Evolutionary conservation across 2,329 filamentous ascomycete genomes (phyloP).

Genomic region (Zymoseptoria pseudotritici): DNA sequence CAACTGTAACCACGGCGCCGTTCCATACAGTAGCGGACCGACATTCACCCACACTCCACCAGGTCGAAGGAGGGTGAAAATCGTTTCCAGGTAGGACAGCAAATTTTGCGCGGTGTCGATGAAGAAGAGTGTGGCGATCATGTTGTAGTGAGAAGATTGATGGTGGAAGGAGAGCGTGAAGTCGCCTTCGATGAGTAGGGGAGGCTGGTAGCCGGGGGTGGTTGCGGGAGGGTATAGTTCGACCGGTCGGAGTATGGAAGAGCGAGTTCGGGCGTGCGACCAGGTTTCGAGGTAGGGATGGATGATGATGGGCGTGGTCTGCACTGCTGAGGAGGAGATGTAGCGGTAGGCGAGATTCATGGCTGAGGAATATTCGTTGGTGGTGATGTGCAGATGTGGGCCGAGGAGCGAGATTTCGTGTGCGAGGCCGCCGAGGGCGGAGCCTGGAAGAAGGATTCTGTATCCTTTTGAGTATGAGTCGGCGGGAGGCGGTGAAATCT

Average conservation of each 20-base stretch:
- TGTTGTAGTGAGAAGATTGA: slow-evolving; percentile 55
- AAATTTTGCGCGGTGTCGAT: slow-evolving; percentile 90
- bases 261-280: slow-evolving; percentile 62
- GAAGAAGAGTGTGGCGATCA: slow-evolving; percentile 83
- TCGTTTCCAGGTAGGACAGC: slow-evolving; percentile 76
- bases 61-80: slow-evolving; percentile 64
- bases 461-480: not conserved
- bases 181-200: slow-evolving; percentile 13
- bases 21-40: slow-evolving; percentile 64
- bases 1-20: slow-evolving; percentile 12
- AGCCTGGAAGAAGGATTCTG: slow-evolving; percentile 73
- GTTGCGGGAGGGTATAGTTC: slow-evolving; percentile 1
- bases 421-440: slow-evolving; percentile 75
- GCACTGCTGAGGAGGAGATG: slow-evolving; percentile 57
- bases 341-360: slow-evolving; percentile 73
- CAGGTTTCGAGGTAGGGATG: slow-evolving; percentile 65
- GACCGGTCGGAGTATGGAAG: slow-evolving; percentile 21
- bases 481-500: slow-evolving; percentile 11
- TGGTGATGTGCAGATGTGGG: slow-evolving; percentile 62
- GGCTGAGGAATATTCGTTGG: slow-evolving; percentile 88
- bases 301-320: slow-evolving; percentile 56
- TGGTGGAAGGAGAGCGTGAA: slow-evolving; percentile 50
- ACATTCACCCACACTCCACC: slow-evolving; percentile 80
- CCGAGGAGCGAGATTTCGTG: slow-evolving; percentile 64
- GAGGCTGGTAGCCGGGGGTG: not conserved